phyloP scores from a whole-genome alignment of 2,329 filamentous ascomycete species.

The Mycogone perniciosa region DNA sequence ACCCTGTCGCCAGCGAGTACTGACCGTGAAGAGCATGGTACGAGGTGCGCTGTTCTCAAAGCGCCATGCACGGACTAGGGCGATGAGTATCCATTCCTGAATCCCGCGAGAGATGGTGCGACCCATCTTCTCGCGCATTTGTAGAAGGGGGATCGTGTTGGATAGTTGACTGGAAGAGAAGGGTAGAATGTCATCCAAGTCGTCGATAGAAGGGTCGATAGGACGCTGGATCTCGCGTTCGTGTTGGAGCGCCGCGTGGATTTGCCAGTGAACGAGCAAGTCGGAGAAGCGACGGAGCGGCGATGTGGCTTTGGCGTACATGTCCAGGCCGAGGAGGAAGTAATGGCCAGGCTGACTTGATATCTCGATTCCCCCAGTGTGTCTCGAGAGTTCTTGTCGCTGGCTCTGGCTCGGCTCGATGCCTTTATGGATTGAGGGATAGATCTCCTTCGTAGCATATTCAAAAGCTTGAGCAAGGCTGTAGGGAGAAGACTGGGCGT shows the following conservation, averaged over 20 bases:
- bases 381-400: conserved; percentile 21
- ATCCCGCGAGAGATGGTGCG: conserved; percentile 38
- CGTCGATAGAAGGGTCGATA: conserved; percentile 22
- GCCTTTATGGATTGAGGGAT: conserved; percentile 26
- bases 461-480: conserved; percentile 32
- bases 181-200: conserved; percentile 36
- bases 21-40: conserved; percentile 44
- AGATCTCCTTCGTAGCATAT: conserved; percentile 29
- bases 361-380: conserved; percentile 45
- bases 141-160: conserved; percentile 42
- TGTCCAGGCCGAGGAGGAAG: conserved; percentile 50
- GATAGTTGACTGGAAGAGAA: conserved; percentile 38
- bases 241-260: conserved; percentile 50
- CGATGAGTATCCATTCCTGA: conserved; percentile 52
- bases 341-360: conserved; percentile 49
- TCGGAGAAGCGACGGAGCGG: conserved; percentile 61
- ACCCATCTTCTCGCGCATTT: conserved; percentile 47
- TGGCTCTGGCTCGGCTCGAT: conserved; percentile 29
- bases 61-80: conserved; percentile 54
- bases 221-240: conserved; percentile 30
- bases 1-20: conserved; percentile 27
- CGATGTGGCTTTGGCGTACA: conserved; percentile 59
- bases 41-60: conserved; percentile 44
- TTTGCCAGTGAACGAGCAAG: conserved; percentile 60
- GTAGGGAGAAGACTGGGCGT: conserved; percentile 33